Evolutionary conservation across 177 flowering plant species (phyloP), one percentile per base, ranked within the genome.

Genomic region (Vitis hybrid): DNA sequence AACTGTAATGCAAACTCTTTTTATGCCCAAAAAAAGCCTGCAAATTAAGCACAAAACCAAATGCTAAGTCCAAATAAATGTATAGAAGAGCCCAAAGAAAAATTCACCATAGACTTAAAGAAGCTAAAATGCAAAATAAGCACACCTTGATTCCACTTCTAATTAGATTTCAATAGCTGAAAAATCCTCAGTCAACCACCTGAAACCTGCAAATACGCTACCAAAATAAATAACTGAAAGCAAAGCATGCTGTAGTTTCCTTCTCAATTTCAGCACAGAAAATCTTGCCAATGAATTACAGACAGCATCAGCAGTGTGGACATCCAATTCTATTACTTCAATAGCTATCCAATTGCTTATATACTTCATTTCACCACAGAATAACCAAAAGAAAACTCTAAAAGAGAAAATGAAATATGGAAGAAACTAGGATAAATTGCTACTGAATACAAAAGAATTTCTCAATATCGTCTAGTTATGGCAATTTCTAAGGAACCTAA

Each of bases 21-120:
- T 14, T 59, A 3, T 20, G 20, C 32, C 41, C 15, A 66, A 61
- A 68, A 58, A 74, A 35, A 35, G 24, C 71, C 67, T 61, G 71
- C 59, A 67, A 20, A 53, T 41, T 58, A 62, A 32, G 48, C 53
- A 63, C 9, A 49, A 48, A 8, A 50, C 32, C 50, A 1, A 72
- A 13, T 7, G 61, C n/a, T 35, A 17, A 41, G 2, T 12, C 53
- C 35, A 51, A 35, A 32, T 6, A 14, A 21, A 63, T 18, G 4
- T 60, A 69, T 3, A 3, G 4, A 50, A 11, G 0, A 50, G 52
- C 67, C 12, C 52, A 11, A 50, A 21, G 9, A 17, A 64, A 48
- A 13, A 2, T 48, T 18, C 3, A 9, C 30, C 24, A 46, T 9
- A 2, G n/a, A 24, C 4, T 13, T 9, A 8, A 58, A 20, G 27